These are phyloP conservation scores for Borealophlyctis nickersoniae DNA, from an alignment of 192 early-diverging fungal genomes.

Conservation along the genomic window DNA sequence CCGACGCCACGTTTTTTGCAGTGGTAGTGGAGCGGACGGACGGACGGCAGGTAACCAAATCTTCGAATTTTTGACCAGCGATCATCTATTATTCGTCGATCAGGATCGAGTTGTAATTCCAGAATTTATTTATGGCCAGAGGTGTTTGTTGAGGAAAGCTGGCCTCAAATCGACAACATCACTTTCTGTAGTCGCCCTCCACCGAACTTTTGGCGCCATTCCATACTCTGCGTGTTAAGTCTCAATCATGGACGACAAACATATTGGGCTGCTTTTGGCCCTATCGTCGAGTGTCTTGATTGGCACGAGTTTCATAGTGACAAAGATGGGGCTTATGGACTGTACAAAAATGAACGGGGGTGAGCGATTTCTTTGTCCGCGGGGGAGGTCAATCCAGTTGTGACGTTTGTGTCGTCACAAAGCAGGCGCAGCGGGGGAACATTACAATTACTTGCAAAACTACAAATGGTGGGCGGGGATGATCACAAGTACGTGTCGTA, in stretches of 20 bases:
- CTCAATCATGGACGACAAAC: constrained; percentile 40
- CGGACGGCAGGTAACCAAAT: too few relatives aligned
- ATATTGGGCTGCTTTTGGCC: constrained; percentile 81
- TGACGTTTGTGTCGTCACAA: background rate
- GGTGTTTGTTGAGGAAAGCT: too few relatives aligned
- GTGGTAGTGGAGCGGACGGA: too few relatives aligned
- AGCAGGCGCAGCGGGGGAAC: constrained; percentile 59
- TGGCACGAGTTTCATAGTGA: constrained; percentile 90
- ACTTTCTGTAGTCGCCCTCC: too few relatives aligned
- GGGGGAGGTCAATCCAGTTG: background rate
- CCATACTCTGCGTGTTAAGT: background rate
- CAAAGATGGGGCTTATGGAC: constrained; percentile 86
- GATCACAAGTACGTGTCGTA: constrained; percentile 56
- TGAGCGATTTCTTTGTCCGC: constrained; percentile 7
- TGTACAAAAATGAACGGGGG: constrained; percentile 37
- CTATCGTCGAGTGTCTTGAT: constrained; percentile 85
- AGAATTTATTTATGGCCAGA: too few relatives aligned
- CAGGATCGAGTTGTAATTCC: too few relatives aligned
- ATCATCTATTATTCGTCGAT: too few relatives aligned
- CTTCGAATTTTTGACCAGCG: too few relatives aligned
- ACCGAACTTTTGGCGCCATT: too few relatives aligned
- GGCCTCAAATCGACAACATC: too few relatives aligned
- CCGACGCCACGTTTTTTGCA: too few relatives aligned
- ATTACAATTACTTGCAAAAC: constrained; percentile 79
- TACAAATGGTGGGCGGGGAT: constrained; percentile 90